Evolutionary conservation across 2,329 filamentous ascomycete genomes (phyloP), one percentile per base, ranked within the genome.

Genomic region (Microsporum audouinii): DNA sequence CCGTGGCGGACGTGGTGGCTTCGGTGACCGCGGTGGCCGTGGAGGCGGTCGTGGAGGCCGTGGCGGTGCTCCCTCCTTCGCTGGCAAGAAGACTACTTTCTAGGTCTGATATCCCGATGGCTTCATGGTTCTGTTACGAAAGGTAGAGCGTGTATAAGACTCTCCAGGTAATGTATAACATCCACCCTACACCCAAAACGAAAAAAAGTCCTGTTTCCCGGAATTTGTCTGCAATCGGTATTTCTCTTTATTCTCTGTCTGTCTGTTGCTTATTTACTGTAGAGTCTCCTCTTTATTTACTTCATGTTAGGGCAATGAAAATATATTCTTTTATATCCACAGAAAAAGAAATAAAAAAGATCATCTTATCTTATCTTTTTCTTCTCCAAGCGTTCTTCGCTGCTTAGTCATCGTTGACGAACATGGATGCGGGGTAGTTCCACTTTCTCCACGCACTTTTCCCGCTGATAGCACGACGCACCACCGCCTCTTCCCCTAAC

Each of bases 51-150:
- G 75, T 62, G 71, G 77, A 65, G 71, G 77, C 65, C 71, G 76
- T 58, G 71, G 77, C 63, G 73, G 79, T 63, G 76, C 75, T 64
- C 70, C 77, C 61, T 71, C 75, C 63, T 89, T 88, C 80, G 79
- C 84, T 76, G 90, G 89, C 76, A 87, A 84, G 79, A 94, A 91
- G 85, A 85, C 84, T 72, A 88, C 84, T 66, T 89, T 89, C 73
- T 79, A 77, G 70, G 70, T 3, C 38, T 38, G 55, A 57, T 27
- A 23, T 10, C 33, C 33, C 34, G n/a, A 29, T 23, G 27, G 2
- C 31, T 31, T 33, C 27, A 33, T 33, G 12, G 12, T 53, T 27
- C 49, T 34, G 49, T 53, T 53, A 33, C 27, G 27, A 34, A 53
- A 7, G 49, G 49, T 53, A 53, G 49, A 53, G 49, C 49, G 49